Evolutionary conservation across 306 rosid genomes (phyloP), one percentile per base, ranked within the genome.

Genomic region (cucumber (Cucumis sativus)): DNA sequence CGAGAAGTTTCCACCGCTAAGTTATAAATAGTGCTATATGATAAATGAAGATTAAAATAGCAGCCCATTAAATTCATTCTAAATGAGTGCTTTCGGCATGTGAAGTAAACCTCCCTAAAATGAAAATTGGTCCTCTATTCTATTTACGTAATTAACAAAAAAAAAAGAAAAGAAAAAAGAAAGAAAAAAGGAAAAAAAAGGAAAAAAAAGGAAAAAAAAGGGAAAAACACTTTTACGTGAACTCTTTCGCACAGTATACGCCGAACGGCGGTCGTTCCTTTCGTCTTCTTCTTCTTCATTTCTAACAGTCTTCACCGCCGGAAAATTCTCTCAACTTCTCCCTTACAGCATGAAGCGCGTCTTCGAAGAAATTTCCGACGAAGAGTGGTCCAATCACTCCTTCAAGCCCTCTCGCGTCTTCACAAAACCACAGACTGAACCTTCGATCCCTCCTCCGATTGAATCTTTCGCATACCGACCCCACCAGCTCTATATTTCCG

Each of bases 351-450:
- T 94, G 98, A 95, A 95, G 88, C 97, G 96, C 39, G 88, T 84
- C 1, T 86, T 84, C 79, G 88, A 90, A 63, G 97, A 95, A 92
- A 88, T 95, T 84, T 95, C 97, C 66, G 98, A 95, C 85, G 97
- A 89, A 61, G 97, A 95, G 85, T 95, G 98, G 98, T 90, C 87
- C 6, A 85, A 85, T 5, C 98, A 90, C 77, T 80, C 93, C 80
- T 95, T 95, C 82, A 87, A 95, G 75, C 96, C 98, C 79, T 95
- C 97, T 1, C 97, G 89, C 3, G 88, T 90, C 49, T 86, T 92
- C 62, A 84, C 80, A 35, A 81, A 85, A 14, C 59, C 87, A 4
- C 83, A 80, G 71, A 0, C 82, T 62, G 62, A 85, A 14, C 70
- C 77, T 8, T 77, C 81, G 4, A 33, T 87, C 15, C 97, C 96